Percentiles rank a stretch among this genome's conserved stretches.
Evolutionary conservation across 2,329 filamentous ascomycete species (phyloP).

Genomic region (Xylaria sp.): DNA sequence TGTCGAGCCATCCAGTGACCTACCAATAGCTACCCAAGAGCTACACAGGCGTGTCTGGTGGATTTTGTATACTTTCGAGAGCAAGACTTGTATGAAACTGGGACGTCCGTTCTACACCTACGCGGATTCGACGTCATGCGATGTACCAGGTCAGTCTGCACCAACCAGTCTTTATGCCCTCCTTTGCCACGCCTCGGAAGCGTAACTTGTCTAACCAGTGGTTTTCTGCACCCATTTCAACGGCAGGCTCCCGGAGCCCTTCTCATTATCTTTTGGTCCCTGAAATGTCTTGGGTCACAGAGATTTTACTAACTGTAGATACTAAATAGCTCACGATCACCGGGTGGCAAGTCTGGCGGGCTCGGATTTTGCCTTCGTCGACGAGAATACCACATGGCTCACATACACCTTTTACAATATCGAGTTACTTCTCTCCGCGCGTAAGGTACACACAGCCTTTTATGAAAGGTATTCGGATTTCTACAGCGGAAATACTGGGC

Average conservation of each 20-base stretch:
- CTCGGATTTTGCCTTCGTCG: constrained; percentile 49
- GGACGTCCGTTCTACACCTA: constrained; percentile 57
- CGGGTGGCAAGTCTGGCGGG: constrained; percentile 47
- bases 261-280: not conserved
- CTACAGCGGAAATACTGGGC: constrained; percentile 43
- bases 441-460: constrained; percentile 51
- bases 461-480: constrained; percentile 50
- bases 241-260: not conserved
- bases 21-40: constrained; percentile 38
- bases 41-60: constrained; percentile 63
- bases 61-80: constrained; percentile 61
- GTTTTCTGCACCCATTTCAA: not conserved
- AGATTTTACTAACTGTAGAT: not conserved
- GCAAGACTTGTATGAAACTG: constrained; percentile 59
- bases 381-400: constrained; percentile 54
- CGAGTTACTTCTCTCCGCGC: constrained; percentile 51
- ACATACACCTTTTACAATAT: constrained; percentile 51
- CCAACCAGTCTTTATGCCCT: not conserved
- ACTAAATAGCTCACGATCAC: constrained; percentile 47
- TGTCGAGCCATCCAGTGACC: constrained; percentile 58
- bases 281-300: not conserved
- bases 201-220: not conserved
- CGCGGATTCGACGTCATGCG: constrained; percentile 50
- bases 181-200: not conserved
- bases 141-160: constrained; percentile 46